Conservation (phyloP, 2,329 filamentous ascomycete genomes). For the Oidium heveae region DNA sequence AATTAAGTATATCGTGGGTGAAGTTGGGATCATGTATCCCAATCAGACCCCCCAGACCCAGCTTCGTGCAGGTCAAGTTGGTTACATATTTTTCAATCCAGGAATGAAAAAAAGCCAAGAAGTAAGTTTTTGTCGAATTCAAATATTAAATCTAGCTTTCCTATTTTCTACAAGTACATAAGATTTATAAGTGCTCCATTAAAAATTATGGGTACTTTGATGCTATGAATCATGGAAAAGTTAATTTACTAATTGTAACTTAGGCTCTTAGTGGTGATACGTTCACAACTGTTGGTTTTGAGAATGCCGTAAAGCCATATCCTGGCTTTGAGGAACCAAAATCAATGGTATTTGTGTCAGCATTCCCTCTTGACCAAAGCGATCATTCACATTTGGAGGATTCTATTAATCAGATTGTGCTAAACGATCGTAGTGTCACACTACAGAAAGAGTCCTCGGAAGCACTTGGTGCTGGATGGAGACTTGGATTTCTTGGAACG, state of each 20-base stretch:
- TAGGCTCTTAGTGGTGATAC: conserved; percentile 80
- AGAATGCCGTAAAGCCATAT: conserved; percentile 52
- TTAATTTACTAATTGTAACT: not conserved
- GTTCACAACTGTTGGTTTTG: conserved; percentile 57
- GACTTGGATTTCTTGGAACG: conserved; percentile 84
- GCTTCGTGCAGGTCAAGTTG: conserved; percentile 77
- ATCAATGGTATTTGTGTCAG: conserved; percentile 95
- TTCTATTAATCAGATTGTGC: conserved; percentile 74
- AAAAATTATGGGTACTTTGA: too few species aligned
- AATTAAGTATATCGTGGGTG: conserved; percentile 74
- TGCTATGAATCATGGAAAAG: not conserved
- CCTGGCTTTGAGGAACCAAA: conserved; percentile 94
- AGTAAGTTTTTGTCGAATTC: conserved; percentile 1
- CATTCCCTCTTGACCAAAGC: conserved; percentile 76
- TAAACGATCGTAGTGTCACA: conserved; percentile 89
- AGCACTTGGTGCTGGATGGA: conserved; percentile 79
- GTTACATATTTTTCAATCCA: conserved; percentile 91
- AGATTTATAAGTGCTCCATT: too few species aligned
- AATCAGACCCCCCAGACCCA: conserved; percentile 56
- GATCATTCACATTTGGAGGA: conserved; percentile 75
- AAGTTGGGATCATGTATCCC: conserved; percentile 93
- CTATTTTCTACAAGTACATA: not conserved
- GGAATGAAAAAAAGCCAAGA: conserved; percentile 96
- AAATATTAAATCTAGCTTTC: not conserved
- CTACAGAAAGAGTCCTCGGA: conserved; percentile 87